Base-by-base conservation (phyloP, 2,329 filamentous ascomycete species). In the Paecilomyces variotii region DNA sequence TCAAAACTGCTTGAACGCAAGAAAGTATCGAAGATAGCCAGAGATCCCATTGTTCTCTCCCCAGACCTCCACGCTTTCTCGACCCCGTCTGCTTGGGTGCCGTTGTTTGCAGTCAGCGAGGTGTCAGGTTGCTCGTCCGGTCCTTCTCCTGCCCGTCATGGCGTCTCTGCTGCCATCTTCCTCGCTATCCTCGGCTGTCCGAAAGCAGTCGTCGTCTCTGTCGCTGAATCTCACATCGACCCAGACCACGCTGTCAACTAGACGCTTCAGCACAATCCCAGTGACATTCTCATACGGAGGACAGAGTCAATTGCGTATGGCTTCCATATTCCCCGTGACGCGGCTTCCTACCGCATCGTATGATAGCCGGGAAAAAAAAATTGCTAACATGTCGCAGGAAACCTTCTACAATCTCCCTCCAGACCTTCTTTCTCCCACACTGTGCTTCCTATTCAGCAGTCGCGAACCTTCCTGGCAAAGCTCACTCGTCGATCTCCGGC, bases 381-480 rank as follows among this genome's bases (percentile, higher is more conserved):
- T 32, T 53, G 53, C 56, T 53, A 56, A 65, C 67, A 56, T 65
- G 55, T 19, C 25, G 51, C 57, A 70, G 70, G 63, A 63, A 45
- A 60, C 56, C 56, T 59, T 58, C 60, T 61, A 55, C 70, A 64
- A 58, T 62, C 60, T 34, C 63, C 64, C 52, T 62, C 62, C 26
- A 64, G 58, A 39, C 52, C 59, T 39, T 57, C 58, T 35, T 61
- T 62, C 25, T 26, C 55, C 35, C 61, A 58, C 56, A 61, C 64
- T 35, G 51, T 59, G 19, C 52, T 64, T 53, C 59, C 65, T 51
- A 62, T 61, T 39, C 67, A 66, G 55, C 72, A 75, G 68, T 66
- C 64, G 53, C 68, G 72, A 55, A 72, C 69, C 26, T 75, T 75
- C 63, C 63, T 75, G 53, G 71, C 70, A 32, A 70, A 75, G 60